Percentiles rank a stretch among this genome's conserved stretches.
phyloP scores from a whole-genome alignment of 179 eudicot species.

The Patellifolia procumbens region DNA sequence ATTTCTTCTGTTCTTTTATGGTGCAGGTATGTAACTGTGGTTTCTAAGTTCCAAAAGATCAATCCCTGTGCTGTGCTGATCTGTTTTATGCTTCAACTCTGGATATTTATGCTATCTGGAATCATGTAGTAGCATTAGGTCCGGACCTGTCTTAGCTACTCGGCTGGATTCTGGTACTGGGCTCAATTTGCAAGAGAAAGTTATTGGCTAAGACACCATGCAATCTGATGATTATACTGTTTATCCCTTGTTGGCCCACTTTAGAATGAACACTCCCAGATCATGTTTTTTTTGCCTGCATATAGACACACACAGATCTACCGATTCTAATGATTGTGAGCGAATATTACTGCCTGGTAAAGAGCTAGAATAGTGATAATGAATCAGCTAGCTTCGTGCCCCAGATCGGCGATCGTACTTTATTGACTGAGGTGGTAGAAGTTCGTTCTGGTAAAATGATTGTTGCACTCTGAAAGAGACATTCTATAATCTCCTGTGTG shows the following conservation, averaged over 20 bases:
- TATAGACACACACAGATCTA: not conserved
- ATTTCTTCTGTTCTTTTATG: conserved; percentile 3
- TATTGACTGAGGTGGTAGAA: not conserved
- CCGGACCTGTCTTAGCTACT: not conserved
- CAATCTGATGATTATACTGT: not conserved
- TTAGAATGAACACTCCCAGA: not conserved
- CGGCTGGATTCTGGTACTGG: not conserved
- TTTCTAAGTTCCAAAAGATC: not conserved
- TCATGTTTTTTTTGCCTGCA: not conserved
- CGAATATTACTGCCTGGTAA: not conserved
- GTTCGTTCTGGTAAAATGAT: not conserved
- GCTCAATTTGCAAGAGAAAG: not conserved
- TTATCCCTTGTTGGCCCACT: not conserved
- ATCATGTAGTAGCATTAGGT: not conserved
- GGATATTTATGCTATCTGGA: not conserved
- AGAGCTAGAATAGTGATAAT: not conserved
- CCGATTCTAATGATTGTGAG: not conserved
- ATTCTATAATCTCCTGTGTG: not conserved
- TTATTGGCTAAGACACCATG: not conserved
- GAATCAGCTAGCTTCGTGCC: not conserved
- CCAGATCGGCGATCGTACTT: not conserved
- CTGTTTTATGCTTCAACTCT: conserved; percentile 7
- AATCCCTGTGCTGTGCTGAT: not conserved
- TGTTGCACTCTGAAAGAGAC: not conserved
- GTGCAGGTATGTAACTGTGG: not conserved